phyloP scores from a whole-genome alignment of 2,329 filamentous ascomycete genomes.

The Diaporthe amygdali region DNA sequence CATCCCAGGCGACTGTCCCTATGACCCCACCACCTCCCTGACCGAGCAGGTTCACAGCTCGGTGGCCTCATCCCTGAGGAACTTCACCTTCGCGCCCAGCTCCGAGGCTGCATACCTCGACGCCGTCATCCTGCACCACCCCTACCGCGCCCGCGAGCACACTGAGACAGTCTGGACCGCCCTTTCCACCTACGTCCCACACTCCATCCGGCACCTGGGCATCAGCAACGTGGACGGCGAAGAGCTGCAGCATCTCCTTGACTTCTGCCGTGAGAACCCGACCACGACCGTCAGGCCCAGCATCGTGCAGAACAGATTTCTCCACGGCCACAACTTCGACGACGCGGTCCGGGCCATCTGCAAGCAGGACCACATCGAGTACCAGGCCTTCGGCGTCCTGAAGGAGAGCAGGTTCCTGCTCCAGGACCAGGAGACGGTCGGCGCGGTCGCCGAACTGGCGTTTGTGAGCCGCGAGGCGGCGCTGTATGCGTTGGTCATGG shows the following conservation, averaged over 20 bases:
- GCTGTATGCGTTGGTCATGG: constrained; percentile 54
- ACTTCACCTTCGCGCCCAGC: constrained; percentile 54
- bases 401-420: constrained; percentile 50
- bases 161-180: constrained; percentile 70
- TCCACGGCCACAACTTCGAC: constrained; percentile 63
- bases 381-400: constrained; percentile 62
- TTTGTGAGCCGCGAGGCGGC: constrained; percentile 45
- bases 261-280: constrained; percentile 45
- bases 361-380: constrained; percentile 45
- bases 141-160: constrained; percentile 46
- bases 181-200: constrained; percentile 70
- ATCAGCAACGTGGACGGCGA: constrained; percentile 75
- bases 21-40: constrained; percentile 62
- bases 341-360: constrained; percentile 59
- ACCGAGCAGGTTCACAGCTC: constrained; percentile 71
- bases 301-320: constrained; percentile 79
- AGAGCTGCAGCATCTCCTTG: constrained; percentile 58
- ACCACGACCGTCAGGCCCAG: constrained; percentile 45
- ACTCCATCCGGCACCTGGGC: constrained; percentile 69
- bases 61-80: constrained; percentile 68
- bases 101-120: constrained; percentile 59
- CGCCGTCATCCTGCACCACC: constrained; percentile 76
- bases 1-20: constrained; percentile 64
- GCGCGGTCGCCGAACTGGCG: constrained; percentile 48
- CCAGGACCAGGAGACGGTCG: constrained; percentile 49